A percentile compares a stretch with the other conserved stretches of the same genome.
Evolutionary conservation across 495 filamentous ascomycete species (phyloP).

Genomic region (Ascobolus immersus): DNA sequence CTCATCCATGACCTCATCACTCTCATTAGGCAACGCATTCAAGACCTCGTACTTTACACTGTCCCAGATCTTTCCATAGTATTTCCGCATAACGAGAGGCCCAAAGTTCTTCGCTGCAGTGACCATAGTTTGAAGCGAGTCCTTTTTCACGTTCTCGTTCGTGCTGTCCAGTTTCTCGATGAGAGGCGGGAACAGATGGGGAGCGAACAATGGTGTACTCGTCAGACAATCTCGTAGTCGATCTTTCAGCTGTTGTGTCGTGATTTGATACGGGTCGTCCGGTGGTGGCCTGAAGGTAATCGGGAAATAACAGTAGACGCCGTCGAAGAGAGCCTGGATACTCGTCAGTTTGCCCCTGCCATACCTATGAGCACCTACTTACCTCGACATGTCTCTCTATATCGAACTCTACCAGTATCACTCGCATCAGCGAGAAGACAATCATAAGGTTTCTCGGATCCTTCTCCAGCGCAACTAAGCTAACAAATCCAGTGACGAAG

Average conservation of each 20-base stretch:
- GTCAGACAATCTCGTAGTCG: slow-evolving; percentile 46
- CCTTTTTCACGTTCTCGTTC: slow-evolving; percentile 49
- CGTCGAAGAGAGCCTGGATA: slow-evolving; percentile 35
- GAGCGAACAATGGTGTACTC: slow-evolving; percentile 40
- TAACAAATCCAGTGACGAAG: slow-evolving; percentile 36
- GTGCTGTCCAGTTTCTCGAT: slow-evolving; percentile 57
- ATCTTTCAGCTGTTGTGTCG: slow-evolving; percentile 44
- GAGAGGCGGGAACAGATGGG: slow-evolving; percentile 40
- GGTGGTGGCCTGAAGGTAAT: slow-evolving; percentile 54
- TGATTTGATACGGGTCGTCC: slow-evolving; percentile 50
- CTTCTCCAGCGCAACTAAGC: slow-evolving; percentile 50
- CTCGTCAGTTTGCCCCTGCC: not conserved
- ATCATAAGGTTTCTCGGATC: slow-evolving; percentile 58
- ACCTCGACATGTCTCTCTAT: slow-evolving; percentile 37
- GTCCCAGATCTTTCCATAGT: slow-evolving; percentile 47
- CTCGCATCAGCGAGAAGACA: slow-evolving; percentile 46
- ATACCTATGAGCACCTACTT: slow-evolving; percentile 3
- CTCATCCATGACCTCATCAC: slow-evolving; percentile 40
- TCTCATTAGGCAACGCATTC: slow-evolving; percentile 31
- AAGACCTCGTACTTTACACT: slow-evolving; percentile 53
- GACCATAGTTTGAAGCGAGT: slow-evolving; percentile 40
- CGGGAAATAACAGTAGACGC: slow-evolving; percentile 56
- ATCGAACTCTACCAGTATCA: slow-evolving; percentile 51
- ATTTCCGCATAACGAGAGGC: slow-evolving; percentile 35
- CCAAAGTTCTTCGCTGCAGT: slow-evolving; percentile 37